phyloP scores from a whole-genome alignment of 2,329 filamentous ascomycete genomes.

The Lasiodiplodia gonubiensis region DNA sequence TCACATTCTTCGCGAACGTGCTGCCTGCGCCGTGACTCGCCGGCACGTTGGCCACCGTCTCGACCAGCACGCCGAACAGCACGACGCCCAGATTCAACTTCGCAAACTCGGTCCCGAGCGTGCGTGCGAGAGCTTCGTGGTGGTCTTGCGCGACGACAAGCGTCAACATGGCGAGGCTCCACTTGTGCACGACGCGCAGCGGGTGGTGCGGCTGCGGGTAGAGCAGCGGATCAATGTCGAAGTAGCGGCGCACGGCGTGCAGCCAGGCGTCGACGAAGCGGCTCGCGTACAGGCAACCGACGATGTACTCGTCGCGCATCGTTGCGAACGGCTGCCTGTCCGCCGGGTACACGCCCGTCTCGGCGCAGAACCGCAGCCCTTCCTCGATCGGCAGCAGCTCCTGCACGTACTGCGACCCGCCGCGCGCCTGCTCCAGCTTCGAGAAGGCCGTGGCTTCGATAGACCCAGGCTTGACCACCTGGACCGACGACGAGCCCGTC shows the following conservation, averaged over 20 bases:
- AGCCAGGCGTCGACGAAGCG: constrained; percentile 55
- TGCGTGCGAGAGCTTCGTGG: not conserved
- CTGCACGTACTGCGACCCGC: constrained; percentile 23
- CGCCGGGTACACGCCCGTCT: constrained; percentile 52
- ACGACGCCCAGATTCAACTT: constrained; percentile 47
- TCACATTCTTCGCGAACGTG: constrained; percentile 48
- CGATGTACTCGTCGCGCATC: constrained; percentile 60
- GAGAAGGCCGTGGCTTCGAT: constrained; percentile 34
- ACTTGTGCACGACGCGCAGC: constrained; percentile 58
- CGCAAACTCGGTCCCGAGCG: constrained; percentile 5
- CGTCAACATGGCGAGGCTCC: constrained; percentile 46
- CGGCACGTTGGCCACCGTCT: constrained; percentile 47
- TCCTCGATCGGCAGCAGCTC: constrained; percentile 28
- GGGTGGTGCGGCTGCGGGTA: constrained; percentile 58
- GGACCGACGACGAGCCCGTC: not conserved
- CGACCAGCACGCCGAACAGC: constrained; percentile 50
- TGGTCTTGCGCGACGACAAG: constrained; percentile 37
- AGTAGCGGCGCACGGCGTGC: constrained; percentile 59
- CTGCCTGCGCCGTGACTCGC: constrained; percentile 52
- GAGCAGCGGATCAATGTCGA: constrained; percentile 57
- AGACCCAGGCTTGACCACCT: constrained; percentile 1
- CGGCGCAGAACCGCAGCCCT: constrained; percentile 49
- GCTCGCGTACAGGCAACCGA: constrained; percentile 52
- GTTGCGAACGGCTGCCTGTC: constrained; percentile 61
- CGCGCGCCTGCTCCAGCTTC: constrained; percentile 30